phyloP scores from a whole-genome alignment of 1,284 basidiomycete genomes.

The Rhodotorula sp. region DNA sequence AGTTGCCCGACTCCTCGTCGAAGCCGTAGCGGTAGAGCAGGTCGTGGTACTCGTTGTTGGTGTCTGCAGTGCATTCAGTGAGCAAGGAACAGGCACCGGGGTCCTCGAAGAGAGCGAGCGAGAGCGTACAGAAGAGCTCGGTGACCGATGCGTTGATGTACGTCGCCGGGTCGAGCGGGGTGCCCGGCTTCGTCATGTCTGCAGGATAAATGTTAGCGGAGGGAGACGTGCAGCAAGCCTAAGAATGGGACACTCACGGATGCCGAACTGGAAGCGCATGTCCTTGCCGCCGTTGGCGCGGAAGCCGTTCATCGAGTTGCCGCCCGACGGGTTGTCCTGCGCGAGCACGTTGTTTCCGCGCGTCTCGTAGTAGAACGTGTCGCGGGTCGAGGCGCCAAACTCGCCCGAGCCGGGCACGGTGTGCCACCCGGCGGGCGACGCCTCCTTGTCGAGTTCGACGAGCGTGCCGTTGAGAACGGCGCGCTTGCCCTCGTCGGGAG shows the following conservation, averaged over 20 bases:
- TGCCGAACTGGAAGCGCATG: constrained; percentile 70
- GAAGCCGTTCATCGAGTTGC: constrained; percentile 69
- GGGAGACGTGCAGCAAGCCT: no score
- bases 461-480: constrained; percentile 35
- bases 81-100: background rate
- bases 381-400: constrained; percentile 41
- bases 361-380: constrained; percentile 71
- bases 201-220: background rate
- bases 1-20: constrained; percentile 76
- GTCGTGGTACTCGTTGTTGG: constrained; percentile 66
- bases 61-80: constrained; percentile 54
- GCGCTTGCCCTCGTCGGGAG: constrained; percentile 43
- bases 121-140: constrained; percentile 71
- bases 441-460: constrained; percentile 49
- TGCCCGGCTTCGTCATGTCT: constrained; percentile 49
- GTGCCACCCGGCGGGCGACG: constrained; percentile 89
- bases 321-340: constrained; percentile 85
- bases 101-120: background rate
- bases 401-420: constrained; percentile 52
- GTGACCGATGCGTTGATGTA: constrained; percentile 84
- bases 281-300: constrained; percentile 66
- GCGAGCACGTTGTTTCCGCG: constrained; percentile 89
- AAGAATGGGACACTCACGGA: constrained; percentile 48
- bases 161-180: constrained; percentile 56
- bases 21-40: constrained; percentile 67